These are phyloP conservation scores for Pichia nanzhaoensis DNA, from an alignment of 805 yeast genomes.

Conservation along the genomic window DNA sequence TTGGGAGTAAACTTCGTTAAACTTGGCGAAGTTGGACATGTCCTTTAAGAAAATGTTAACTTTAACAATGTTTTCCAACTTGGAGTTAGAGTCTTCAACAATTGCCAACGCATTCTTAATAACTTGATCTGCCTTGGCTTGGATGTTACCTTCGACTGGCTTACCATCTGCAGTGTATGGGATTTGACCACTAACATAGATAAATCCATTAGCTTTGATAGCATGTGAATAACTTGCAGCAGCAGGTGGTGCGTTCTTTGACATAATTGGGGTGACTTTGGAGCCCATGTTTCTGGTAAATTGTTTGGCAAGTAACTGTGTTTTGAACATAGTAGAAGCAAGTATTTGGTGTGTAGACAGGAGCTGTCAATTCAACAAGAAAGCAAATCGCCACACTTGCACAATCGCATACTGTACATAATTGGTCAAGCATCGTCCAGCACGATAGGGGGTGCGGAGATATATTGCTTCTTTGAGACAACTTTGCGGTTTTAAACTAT, in stretches of 20 bases:
- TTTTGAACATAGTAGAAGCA: background rate
- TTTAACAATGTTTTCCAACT: conserved; percentile 78
- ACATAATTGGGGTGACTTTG: conserved; percentile 40
- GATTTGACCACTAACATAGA: conserved; percentile 93
- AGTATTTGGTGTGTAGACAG: no score
- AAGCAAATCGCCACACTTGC: no score
- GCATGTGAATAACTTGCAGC: conserved; percentile 98
- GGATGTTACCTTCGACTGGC: conserved; percentile 69
- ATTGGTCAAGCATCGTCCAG: no score
- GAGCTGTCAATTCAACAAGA: no score
- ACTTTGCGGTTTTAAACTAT: background rate
- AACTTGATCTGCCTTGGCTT: conserved; percentile 72
- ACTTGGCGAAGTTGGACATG: conserved; percentile 76
- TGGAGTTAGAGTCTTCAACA: conserved; percentile 79
- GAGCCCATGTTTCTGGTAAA: conserved; percentile 27
- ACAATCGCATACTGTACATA: no score
- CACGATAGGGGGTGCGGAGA: no score
- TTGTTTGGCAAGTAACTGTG: conserved; percentile 6
- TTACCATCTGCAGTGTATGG: conserved; percentile 81
- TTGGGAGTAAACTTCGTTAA: conserved; percentile 78
- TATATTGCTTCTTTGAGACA: no score
- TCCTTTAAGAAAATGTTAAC: conserved; percentile 87
- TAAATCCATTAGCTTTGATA: conserved; percentile 79
- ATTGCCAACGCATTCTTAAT: conserved; percentile 63
- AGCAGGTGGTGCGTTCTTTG: conserved; percentile 87